A percentile compares a stretch with the other conserved stretches of the same genome.
Evolutionary conservation across 768 basidiomycete genomes (phyloP).

Genomic region (Clathrus columnatus): DNA sequence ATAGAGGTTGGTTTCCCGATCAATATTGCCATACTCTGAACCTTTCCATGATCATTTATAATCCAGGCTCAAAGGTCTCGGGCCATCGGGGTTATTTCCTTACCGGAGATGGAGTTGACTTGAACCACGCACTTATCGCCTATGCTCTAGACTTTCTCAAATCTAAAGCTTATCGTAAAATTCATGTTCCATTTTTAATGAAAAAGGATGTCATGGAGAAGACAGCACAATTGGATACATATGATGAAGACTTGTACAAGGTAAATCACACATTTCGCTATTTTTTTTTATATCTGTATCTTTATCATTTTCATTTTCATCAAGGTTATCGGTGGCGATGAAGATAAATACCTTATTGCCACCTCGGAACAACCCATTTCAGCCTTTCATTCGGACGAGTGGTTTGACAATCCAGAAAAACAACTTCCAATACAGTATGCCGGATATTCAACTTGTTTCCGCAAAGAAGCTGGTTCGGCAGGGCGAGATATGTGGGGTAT

Average conservation of each 20-base stretch:
- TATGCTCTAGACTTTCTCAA: conserved; percentile 94
- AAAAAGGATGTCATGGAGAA: conserved; percentile 96
- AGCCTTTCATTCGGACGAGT: conserved; percentile 90
- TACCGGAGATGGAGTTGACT: conserved; percentile 89
- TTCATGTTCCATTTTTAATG: conserved; percentile 98
- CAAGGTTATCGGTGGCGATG: conserved; percentile 78
- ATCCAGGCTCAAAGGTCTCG: conserved; percentile 75
- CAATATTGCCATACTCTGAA: not conserved
- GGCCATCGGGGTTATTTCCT: conserved; percentile 98
- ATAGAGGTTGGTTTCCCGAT: conserved; percentile 61
- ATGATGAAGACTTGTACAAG: conserved; percentile 98
- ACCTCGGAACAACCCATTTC: conserved; percentile 99
- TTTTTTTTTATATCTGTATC: not conserved
- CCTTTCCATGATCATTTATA: not conserved
- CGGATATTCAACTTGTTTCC: conserved; percentile 92
- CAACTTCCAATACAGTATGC: conserved; percentile 91
- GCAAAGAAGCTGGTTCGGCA: conserved; percentile 96
- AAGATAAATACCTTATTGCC: conserved; percentile 98
- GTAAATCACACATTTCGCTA: conserved; percentile 27
- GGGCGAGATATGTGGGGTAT: conserved; percentile 99
- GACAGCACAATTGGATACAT: conserved; percentile 96
- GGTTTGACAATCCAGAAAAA: conserved; percentile 88
- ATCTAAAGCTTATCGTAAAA: conserved; percentile 76
- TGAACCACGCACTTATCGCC: conserved; percentile 91
- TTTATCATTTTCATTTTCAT: not conserved